Percentiles rank a stretch among this genome's conserved stretches.
phyloP scores from a whole-genome alignment of 768 basidiomycete genomes.

The Lanmaoa rubissima region DNA sequence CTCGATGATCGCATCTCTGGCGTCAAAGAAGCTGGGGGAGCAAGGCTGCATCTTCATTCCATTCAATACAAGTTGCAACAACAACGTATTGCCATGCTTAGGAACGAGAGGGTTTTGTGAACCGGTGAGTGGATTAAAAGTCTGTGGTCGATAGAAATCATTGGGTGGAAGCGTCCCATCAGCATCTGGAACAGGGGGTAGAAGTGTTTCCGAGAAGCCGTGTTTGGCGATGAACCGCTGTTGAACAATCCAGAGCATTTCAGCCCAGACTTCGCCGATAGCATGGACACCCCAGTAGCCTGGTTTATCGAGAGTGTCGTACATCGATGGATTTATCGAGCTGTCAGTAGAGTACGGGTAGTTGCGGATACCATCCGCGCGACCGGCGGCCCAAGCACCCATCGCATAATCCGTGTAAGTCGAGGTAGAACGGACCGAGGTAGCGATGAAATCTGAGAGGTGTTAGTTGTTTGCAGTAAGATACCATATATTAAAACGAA shows the following conservation, averaged over 20 bases:
- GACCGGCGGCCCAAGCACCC: constrained; percentile 95
- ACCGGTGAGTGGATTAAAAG: constrained; percentile 31
- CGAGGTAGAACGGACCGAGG: constrained; percentile 73
- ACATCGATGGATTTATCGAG: constrained; percentile 82
- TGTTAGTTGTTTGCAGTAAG: neutral
- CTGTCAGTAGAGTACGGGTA: constrained; percentile 81
- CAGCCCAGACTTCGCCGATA: constrained; percentile 94
- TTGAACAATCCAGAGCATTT: constrained; percentile 81
- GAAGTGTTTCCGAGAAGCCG: constrained; percentile 74
- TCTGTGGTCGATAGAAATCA: constrained; percentile 60
- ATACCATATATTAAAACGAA: constrained; percentile 20
- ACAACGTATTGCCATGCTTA: constrained; percentile 87
- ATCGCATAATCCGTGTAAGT: constrained; percentile 79
- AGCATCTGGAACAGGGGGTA: constrained; percentile 70
- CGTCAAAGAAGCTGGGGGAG: constrained; percentile 86
- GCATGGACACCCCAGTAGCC: constrained; percentile 94
- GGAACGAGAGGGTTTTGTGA: constrained; percentile 59
- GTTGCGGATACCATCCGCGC: constrained; percentile 75
- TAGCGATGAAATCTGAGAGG: constrained; percentile 74
- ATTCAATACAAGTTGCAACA: constrained; percentile 79
- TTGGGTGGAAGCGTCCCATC: constrained; percentile 66
- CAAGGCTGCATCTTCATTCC: constrained; percentile 97
- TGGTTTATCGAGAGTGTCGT: constrained; percentile 91
- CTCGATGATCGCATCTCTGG: constrained; percentile 85
- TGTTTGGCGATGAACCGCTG: constrained; percentile 77